Evolutionary conservation across 2,329 filamentous ascomycete species (phyloP), one percentile per base, ranked within the genome.

Genomic region (Venturia nashicola): DNA sequence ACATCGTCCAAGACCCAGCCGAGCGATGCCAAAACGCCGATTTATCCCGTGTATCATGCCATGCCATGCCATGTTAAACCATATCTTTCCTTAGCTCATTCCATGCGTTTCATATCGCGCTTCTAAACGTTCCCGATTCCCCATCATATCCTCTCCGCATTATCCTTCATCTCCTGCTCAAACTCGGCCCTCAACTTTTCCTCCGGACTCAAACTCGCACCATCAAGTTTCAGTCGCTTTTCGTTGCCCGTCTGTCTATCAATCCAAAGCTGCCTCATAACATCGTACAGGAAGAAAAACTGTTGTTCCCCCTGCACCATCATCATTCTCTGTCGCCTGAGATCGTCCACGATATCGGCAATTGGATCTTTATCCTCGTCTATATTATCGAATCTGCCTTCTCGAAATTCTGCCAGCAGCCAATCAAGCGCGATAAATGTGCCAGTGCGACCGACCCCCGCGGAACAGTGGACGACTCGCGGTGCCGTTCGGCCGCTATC

Each of bases 341-440:
- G 81, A 66, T 79, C 76, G 69, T 96, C 88, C 63, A 99, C 92
- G 0, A 89, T 88, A 20, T 88, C 82, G 68, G 86, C 89, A 48
- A 99, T 82, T 2, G 88, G 83, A 70, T 97, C 92, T 34, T 75
- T 71, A 59, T 80, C 76, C 12, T 79, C 76, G 11, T 78, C 75
- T 9, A 76, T 68, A 34, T 51, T 66, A 65, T 81, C 80, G 61
- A 96, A 76, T 27, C 86, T 81, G 61, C 91, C 93, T 6, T 86
- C 82, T 34, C 90, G 86, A 11, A 97, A 81, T 74, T 97, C 91
- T 43, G 86, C 83, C 67, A 96, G 81, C 34, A 99, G 83, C 74
- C 95, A 91, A 75, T 97, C 94, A n/a, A 99, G 82, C 1, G 91
- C 89, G 70, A 99, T 96, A 72, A 97, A 99, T 0, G 94, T 97